These are phyloP conservation scores for Prunus yedoensis DNA, from an alignment of 331 rosid species.

Conservation along the genomic window DNA sequence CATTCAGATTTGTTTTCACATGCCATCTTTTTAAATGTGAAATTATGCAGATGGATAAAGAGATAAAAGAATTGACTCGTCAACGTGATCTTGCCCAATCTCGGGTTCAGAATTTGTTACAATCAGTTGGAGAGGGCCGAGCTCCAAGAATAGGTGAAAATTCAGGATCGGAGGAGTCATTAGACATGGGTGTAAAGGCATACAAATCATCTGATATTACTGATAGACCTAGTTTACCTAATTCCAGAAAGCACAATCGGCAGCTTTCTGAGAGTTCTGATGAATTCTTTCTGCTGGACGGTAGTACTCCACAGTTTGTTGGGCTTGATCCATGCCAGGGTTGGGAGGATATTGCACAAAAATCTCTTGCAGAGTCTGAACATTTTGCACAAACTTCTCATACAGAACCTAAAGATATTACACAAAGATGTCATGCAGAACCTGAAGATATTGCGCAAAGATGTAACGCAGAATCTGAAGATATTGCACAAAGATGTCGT, in stretches of 20 bases:
- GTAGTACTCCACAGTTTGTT: conserved; percentile 38
- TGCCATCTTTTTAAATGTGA: conserved; percentile 7
- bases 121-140: conserved; percentile 41
- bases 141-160: conserved; percentile 29
- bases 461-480: no score
- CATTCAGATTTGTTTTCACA: neutral
- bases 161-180: conserved; percentile 31
- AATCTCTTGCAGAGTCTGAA: conserved; percentile 28
- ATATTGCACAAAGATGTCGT: no score
- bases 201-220: conserved; percentile 22
- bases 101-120: conserved; percentile 50
- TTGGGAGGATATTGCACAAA: conserved; percentile 55
- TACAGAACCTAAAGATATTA: no score
- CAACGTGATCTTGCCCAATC: conserved; percentile 74
- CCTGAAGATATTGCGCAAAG: no score
- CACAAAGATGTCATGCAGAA: no score
- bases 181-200: conserved; percentile 20
- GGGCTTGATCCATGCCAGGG: conserved; percentile 51
- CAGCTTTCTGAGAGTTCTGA: conserved; percentile 43
- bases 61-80: conserved; percentile 65
- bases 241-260: conserved; percentile 30
- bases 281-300: conserved; percentile 49
- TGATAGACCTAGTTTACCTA: conserved; percentile 17
- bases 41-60: conserved; percentile 63
- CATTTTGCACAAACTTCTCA: conserved; percentile 7